phyloP scores from a whole-genome alignment of 2,329 filamentous ascomycete genomes.

The Colletotrichum magnum region DNA sequence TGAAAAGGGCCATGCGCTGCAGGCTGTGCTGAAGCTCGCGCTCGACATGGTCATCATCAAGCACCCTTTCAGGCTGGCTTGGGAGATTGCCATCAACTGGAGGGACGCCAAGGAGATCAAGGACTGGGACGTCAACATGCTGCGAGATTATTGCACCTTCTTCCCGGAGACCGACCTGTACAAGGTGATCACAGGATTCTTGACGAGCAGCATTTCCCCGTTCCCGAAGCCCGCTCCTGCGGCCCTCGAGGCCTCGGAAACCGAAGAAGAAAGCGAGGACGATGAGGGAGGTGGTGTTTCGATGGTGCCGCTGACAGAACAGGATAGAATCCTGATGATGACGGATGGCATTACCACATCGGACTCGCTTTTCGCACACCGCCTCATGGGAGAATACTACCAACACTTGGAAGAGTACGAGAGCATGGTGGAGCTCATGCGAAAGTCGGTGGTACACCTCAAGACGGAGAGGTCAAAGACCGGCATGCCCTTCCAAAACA shows the following conservation, averaged over 20 bases:
- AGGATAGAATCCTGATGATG: slow-evolving; percentile 87
- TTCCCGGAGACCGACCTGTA: slow-evolving; percentile 89
- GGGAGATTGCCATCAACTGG: slow-evolving; percentile 94
- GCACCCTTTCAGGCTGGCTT: slow-evolving; percentile 89
- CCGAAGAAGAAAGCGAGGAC: slow-evolving; percentile 70
- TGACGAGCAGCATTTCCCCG: slow-evolving; percentile 87
- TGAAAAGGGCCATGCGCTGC: slow-evolving; percentile 78
- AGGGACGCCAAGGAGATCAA: slow-evolving; percentile 80
- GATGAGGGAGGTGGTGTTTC: slow-evolving; percentile 70
- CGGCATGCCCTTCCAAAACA: slow-evolving; percentile 78
- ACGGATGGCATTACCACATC: slow-evolving; percentile 77
- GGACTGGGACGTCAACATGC: slow-evolving; percentile 83
- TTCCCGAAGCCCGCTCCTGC: slow-evolving; percentile 68
- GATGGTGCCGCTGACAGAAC: slow-evolving; percentile 74
- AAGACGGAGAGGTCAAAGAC: slow-evolving; percentile 74
- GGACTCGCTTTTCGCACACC: slow-evolving; percentile 84
- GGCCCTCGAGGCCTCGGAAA: slow-evolving; percentile 45
- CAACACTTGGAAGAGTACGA: slow-evolving; percentile 88
- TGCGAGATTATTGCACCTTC: slow-evolving; percentile 84
- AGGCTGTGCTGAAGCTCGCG: slow-evolving; percentile 82
- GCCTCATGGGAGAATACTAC: slow-evolving; percentile 87
- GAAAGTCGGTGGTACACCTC: slow-evolving; percentile 77
- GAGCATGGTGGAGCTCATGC: slow-evolving; percentile 82
- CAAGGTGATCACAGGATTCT: slow-evolving; percentile 84
- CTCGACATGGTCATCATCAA: slow-evolving; percentile 97